Conservation (phyloP, 768 basidiomycete species). For the Leccinum barrowsii region DNA sequence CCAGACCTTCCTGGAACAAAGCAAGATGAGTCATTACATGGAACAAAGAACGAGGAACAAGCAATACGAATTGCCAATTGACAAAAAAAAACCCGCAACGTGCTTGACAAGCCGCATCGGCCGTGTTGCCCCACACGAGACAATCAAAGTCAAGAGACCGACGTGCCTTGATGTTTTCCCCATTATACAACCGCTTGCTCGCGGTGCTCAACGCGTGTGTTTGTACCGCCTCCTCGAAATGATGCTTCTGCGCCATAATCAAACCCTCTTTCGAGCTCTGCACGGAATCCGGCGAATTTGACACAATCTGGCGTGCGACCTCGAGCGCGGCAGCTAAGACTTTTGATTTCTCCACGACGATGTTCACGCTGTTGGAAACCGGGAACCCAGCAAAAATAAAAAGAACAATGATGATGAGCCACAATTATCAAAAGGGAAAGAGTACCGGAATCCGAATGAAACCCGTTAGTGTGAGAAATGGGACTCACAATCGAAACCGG, state of each 20-base stretch:
- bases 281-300: constrained; percentile 77
- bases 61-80: background rate
- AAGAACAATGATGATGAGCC: constrained; percentile 7
- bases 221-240: constrained; percentile 47
- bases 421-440: constrained; percentile 10
- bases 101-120: background rate
- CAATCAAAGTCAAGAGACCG: background rate
- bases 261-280: constrained; percentile 74
- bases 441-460: background rate
- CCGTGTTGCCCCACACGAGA: background rate
- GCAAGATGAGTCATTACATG: constrained; percentile 12
- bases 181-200: constrained; percentile 52
- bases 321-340: constrained; percentile 61
- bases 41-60: background rate
- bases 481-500: constrained; percentile 71
- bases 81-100: background rate
- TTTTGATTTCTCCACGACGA: constrained; percentile 50
- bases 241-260: constrained; percentile 49
- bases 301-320: constrained; percentile 54
- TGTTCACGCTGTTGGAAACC: constrained; percentile 56
- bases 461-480: background rate
- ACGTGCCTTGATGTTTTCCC: constrained; percentile 67
- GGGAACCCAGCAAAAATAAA: background rate
- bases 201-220: constrained; percentile 44
- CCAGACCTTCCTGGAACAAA: constrained; percentile 57